Conservation (phyloP, 1,284 basidiomycete species). For the Vanrija sp. region DNA sequence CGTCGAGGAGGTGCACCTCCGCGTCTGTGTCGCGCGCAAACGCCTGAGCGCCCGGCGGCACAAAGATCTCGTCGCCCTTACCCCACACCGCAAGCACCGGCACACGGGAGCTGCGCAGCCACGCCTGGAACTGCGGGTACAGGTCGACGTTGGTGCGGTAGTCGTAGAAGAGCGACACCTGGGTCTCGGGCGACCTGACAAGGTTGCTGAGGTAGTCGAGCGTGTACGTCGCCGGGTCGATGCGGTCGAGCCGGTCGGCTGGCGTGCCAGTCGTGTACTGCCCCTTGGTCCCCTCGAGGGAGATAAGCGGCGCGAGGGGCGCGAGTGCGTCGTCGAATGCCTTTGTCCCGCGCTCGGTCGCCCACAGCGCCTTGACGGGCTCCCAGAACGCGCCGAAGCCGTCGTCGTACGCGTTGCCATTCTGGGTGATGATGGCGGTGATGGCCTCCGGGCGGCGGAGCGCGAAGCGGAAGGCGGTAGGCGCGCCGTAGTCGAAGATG, state of each 20-base stretch:
- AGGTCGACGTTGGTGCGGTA: constrained; percentile 52
- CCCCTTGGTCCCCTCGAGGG: constrained; percentile 6
- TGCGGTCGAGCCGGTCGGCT: neutral
- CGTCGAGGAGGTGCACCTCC: constrained; percentile 51
- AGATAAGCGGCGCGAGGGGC: neutral
- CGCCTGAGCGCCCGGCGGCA: constrained; percentile 53
- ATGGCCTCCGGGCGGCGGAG: constrained; percentile 51
- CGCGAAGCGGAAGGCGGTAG: constrained; percentile 50
- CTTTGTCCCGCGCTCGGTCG: constrained; percentile 4
- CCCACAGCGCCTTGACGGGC: constrained; percentile 48
- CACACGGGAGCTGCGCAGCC: constrained; percentile 49
- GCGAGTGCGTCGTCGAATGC: neutral
- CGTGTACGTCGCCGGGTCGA: constrained; percentile 35
- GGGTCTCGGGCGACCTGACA: constrained; percentile 45
- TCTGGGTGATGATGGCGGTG: constrained; percentile 54
- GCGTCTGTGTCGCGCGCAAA: constrained; percentile 51
- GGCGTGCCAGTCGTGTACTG: constrained; percentile 25
- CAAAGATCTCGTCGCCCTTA: constrained; percentile 52
- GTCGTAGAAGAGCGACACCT: constrained; percentile 53
- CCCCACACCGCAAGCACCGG: constrained; percentile 56
- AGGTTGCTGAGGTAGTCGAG: constrained; percentile 49
- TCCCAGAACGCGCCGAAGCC: constrained; percentile 53
- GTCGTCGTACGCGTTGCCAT: constrained; percentile 55
- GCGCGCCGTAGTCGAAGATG: constrained; percentile 57
- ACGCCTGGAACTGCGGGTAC: constrained; percentile 54